Conservation (phyloP, 176 grass and related monocot species). For the Aegilops bicornis region DNA sequence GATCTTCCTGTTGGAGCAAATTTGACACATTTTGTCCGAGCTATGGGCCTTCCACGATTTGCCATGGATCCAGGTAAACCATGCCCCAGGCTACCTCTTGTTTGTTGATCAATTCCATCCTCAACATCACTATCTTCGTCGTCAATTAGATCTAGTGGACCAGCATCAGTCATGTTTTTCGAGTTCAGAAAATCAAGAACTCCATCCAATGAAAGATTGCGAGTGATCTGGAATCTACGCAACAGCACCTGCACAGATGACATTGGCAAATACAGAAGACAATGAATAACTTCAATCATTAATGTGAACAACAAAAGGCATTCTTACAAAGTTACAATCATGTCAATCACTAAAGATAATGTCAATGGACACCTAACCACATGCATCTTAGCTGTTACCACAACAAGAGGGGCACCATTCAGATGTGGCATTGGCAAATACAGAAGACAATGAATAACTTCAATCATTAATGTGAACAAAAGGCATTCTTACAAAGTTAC, state of each 20-base stretch:
- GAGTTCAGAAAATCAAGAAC: constrained; percentile 99
- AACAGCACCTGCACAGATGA: constrained; percentile 66
- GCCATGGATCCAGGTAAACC: constrained; percentile 74
- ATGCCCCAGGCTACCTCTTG: constrained; percentile 49
- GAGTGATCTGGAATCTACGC: constrained; percentile 91
- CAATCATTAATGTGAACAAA: too few relatives aligned
- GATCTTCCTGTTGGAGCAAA: constrained; percentile 95
- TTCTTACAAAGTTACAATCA: constrained; percentile 4
- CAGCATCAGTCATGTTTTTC: constrained; percentile 92
- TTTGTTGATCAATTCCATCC: constrained; percentile 79
- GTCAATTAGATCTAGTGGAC: constrained; percentile 90
- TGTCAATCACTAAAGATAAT: not conserved
- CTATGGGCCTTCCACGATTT: constrained; percentile 77
- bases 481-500: too few relatives aligned
- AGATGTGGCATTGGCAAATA: not conserved
- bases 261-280: constrained; percentile 16
- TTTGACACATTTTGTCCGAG: constrained; percentile 80
- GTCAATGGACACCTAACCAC: not conserved
- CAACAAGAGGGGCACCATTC: not conserved
- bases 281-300: not conserved
- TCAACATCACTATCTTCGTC: constrained; percentile 81
- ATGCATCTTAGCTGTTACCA: not conserved
- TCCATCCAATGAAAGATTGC: constrained; percentile 94
- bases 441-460: too few relatives aligned
- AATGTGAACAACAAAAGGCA: not conserved